Conservation (phyloP, 768 basidiomycete species). For the Mycena venus region DNA sequence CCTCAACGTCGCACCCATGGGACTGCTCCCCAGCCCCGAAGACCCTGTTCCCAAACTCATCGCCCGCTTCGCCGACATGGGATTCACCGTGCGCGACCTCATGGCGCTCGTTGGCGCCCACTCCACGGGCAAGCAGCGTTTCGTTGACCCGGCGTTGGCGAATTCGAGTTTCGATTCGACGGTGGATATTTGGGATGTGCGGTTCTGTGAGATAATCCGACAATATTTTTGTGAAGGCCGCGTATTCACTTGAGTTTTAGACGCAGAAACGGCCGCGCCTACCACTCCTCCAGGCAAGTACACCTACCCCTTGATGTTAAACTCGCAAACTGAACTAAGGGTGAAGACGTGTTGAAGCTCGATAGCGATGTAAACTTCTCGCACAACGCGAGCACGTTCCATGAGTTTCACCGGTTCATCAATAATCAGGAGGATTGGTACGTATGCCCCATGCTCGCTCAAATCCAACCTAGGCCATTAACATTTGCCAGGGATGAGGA, state of each 20-base stretch:
- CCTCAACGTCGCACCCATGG: slow-evolving; percentile 7
- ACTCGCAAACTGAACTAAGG: neutral
- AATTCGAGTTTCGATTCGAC: slow-evolving; percentile 20
- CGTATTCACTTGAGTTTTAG: neutral
- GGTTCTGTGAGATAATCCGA: slow-evolving; percentile 31
- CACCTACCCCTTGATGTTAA: neutral
- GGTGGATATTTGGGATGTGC: no score
- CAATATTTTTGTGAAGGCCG: no score
- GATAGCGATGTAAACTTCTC: slow-evolving; percentile 26
- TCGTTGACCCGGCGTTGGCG: slow-evolving; percentile 11
- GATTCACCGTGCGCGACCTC: slow-evolving; percentile 18
- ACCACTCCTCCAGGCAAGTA: neutral
- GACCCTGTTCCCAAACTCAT: slow-evolving; percentile 13
- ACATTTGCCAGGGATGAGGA: slow-evolving; percentile 26
- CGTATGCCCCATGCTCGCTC: neutral
- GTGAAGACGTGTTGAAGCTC: slow-evolving; percentile 16
- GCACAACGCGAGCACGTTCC: slow-evolving; percentile 13
- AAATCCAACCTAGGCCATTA: neutral
- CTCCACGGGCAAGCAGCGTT: slow-evolving; percentile 19
- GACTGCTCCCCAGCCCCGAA: slow-evolving; percentile 21
- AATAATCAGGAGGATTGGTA: slow-evolving; percentile 32
- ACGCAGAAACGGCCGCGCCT: neutral
- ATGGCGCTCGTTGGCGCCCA: slow-evolving; percentile 33
- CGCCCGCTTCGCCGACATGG: slow-evolving; percentile 29
- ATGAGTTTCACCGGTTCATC: slow-evolving; percentile 25